Base-by-base conservation (phyloP, 441 rosid species). In the Pelargonium citronellum region DNA sequence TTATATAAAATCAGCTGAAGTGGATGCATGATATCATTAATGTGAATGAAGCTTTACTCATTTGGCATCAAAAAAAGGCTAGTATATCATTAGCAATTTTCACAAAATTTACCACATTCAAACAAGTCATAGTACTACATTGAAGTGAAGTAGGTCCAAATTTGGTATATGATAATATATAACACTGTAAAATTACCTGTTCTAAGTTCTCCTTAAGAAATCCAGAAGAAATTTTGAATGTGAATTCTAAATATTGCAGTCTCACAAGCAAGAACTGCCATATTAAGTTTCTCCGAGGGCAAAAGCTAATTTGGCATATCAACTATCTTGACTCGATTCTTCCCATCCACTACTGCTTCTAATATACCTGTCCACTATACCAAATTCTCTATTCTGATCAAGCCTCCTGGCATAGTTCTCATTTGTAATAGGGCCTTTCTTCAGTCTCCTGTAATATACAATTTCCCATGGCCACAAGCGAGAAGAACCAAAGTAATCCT, bases 381-480 rank as follows among this genome's bases (percentile, higher is more conserved):
- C 74, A 39, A 79, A 81, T 79, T 82, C 82, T 69, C 70, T 66
- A 60, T 84, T 84, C 76, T 86, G 83, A 58, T 78, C 79, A 70
- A 84, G 69, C 66, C 85, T 76, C 69, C 72, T 81, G 13, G 83
- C 80, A 70, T 84, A 82, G 72, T 84, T 86, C 61, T 81, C 80
- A 57, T 58, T 44, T 63, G 86, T 79, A 65, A 81, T 78, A 66
- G 77, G 79, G 27, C 87, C 85, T 71, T 82, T 84, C 75, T 84
- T 84, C 80, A 79, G 81, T 72, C 86, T 82, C 75, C 87, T 82
- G 51, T 79, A 77, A 67, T 74, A 78, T 24, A 86, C 61, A 37
- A 82, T 75, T 69, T 82, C 84, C 85, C 87, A 84, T 10, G 85
- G 90, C 86, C 89, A 86, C 73, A 83, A 58, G 70, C 85, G 76